phyloP scores from a whole-genome alignment of 176 grass and related monocot genomes.

The Oryza brachyantha region DNA sequence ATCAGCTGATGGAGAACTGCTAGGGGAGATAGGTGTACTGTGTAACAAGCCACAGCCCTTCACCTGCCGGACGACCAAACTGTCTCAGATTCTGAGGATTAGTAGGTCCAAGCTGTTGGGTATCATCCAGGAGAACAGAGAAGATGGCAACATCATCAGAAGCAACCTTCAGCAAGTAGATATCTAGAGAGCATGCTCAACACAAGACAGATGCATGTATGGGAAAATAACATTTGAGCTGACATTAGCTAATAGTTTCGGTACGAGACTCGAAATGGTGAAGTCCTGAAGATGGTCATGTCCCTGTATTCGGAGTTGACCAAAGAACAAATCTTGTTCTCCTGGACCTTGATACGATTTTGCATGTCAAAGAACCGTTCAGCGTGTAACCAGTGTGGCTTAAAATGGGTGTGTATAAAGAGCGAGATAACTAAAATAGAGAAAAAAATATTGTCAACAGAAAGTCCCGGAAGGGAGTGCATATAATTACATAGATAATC shows the following conservation, averaged over 20 bases:
- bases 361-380: background rate
- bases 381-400: too few relatives aligned
- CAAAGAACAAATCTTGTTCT: slow-evolving; percentile 4
- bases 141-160: slow-evolving; percentile 57
- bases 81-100: slow-evolving; percentile 69
- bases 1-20: slow-evolving; percentile 51
- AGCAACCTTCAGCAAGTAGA: slow-evolving; percentile 56
- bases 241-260: background rate
- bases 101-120: slow-evolving; percentile 60
- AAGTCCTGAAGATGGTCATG: background rate
- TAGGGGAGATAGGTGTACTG: slow-evolving; percentile 74
- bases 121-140: slow-evolving; percentile 61
- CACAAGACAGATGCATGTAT: background rate
- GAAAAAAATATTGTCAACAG: too few relatives aligned
- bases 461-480: too few relatives aligned
- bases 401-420: too few relatives aligned
- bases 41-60: slow-evolving; percentile 60
- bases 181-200: background rate
- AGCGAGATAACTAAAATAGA: too few relatives aligned
- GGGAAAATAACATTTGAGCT: too few relatives aligned
- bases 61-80: slow-evolving; percentile 59
- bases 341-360: background rate
- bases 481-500: too few relatives aligned
- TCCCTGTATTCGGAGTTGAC: background rate
- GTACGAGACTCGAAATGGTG: slow-evolving; percentile 18